Evolutionary conservation across 805 yeast species (phyloP), one percentile per base, ranked within the genome.

Genomic region (Teunomyces tritomae): DNA sequence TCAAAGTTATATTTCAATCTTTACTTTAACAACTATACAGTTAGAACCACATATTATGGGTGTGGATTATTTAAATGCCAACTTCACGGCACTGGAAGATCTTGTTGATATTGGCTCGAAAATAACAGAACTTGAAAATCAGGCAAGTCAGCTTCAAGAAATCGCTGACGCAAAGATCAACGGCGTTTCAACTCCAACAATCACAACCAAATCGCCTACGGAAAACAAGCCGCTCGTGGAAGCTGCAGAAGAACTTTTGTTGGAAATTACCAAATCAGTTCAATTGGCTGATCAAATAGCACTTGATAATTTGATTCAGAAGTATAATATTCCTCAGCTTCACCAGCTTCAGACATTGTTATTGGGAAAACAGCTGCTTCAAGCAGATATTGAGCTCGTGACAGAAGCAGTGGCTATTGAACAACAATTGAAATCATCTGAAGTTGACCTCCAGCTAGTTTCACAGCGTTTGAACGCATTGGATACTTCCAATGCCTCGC

Each of bases 81-180:
- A 61, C 44, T 68, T 73, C 51, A 49, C 63, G n/a, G 51, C 69
- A 1, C 14, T 75, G 2, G 59, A 54, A 13, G 79, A 73, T 53
- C 61, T 75, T 50, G 57, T 47, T 20, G 33, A 39, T 3, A 42
- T 73, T 1, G 71, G 67, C 47, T 46, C 50, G 5, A 51, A 55
- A 13, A 57, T 72, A 10, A 28, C 49, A 1, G 58, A 58, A 20
- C 59, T 72, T 16, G 65, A 67, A 43, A 29, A 45, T 2, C 42
- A 41, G 27, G 57, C 54, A 45, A 39, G 5, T 13, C 54, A 9
- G 54, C 55, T 28, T 41, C 49, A 13, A 47, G 59, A 48, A 46
- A 51, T 10, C 42, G 49, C 16, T 33, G 54, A 42, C 50, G 54
- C 47, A 57, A 59, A 45, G 37, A 29, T 44, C 28, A 37, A 24